Percentiles rank a stretch among this genome's conserved stretches.
These are phyloP conservation scores for Glebionis coronaria DNA, from an alignment of 129 eudicot genomes.

Conservation along the genomic window DNA sequence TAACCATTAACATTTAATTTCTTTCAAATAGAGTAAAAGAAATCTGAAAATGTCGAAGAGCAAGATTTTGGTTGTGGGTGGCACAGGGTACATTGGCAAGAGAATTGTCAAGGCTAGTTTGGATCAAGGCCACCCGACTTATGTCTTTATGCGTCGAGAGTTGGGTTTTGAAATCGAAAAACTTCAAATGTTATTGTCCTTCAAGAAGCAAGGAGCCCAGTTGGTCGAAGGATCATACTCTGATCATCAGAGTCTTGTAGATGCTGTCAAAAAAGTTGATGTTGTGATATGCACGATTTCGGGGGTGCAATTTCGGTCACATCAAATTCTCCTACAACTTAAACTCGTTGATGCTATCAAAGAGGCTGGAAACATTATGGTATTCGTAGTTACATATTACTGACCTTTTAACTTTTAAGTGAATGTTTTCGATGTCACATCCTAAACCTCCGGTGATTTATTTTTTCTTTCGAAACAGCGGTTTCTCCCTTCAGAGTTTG, in stretches of 20 bases:
- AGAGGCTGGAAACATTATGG: conserved; percentile 52
- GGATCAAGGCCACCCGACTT: conserved; percentile 44
- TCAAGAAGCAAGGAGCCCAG: conserved; percentile 61
- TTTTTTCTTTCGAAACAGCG: conserved; percentile 25
- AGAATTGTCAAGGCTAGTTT: conserved; percentile 50
- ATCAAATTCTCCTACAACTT: conserved; percentile 58
- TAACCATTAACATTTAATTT: background rate
- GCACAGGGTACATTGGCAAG: conserved; percentile 55
- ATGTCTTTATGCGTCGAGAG: conserved; percentile 41
- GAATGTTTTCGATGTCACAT: background rate
- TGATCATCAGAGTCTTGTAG: conserved; percentile 65
- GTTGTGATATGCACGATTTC: conserved; percentile 70
- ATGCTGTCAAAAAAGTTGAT: conserved; percentile 62
- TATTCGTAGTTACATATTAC: background rate
- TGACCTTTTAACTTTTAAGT: background rate
- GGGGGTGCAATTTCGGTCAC: conserved; percentile 72
- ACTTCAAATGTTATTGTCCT: conserved; percentile 48
- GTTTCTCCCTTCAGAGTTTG: conserved; percentile 58
- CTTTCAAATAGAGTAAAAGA: background rate
- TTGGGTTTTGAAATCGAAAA: conserved; percentile 57
- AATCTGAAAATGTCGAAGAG: conserved; percentile 35
- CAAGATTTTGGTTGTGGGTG: conserved; percentile 42
- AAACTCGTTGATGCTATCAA: conserved; percentile 78
- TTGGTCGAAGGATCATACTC: conserved; percentile 52
- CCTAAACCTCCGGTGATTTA: background rate